phyloP scores from a whole-genome alignment of 345 rosid species.

The Microcos paniculata region DNA sequence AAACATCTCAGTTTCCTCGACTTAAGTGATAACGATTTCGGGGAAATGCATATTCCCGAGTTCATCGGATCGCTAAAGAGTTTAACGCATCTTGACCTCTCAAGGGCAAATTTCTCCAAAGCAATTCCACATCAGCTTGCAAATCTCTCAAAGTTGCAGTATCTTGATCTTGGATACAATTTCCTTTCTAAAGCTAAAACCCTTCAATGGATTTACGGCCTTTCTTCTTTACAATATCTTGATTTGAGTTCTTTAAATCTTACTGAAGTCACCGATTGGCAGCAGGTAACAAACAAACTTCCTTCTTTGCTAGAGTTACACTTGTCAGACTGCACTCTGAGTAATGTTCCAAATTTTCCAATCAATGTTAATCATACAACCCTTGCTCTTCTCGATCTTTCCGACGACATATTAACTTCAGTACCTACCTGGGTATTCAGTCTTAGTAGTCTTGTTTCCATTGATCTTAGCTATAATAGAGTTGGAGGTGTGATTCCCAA shows the following conservation, averaged over 20 bases:
- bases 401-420: neutral
- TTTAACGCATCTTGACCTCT: neutral
- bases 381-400: constrained; percentile 34
- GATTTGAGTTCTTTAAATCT: constrained; percentile 3
- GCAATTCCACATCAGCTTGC: constrained; percentile 20
- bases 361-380: constrained; percentile 9
- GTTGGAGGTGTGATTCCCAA: neutral
- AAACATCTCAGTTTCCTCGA: neutral
- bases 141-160: constrained; percentile 24
- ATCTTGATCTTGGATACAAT: neutral
- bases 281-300: neutral
- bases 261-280: neutral
- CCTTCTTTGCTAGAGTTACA: constrained; percentile 19
- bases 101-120: neutral
- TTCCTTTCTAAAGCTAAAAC: neutral
- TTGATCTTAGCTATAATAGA: neutral
- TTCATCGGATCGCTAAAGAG: neutral
- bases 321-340: neutral
- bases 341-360: neutral
- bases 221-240: constrained; percentile 16
- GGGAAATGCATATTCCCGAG: neutral
- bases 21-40: neutral
- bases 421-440: constrained; percentile 14
- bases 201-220: constrained; percentile 25
- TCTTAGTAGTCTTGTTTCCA: constrained; percentile 1